phyloP scores from a whole-genome alignment of 306 rosid genomes.

The Delonix regia region DNA sequence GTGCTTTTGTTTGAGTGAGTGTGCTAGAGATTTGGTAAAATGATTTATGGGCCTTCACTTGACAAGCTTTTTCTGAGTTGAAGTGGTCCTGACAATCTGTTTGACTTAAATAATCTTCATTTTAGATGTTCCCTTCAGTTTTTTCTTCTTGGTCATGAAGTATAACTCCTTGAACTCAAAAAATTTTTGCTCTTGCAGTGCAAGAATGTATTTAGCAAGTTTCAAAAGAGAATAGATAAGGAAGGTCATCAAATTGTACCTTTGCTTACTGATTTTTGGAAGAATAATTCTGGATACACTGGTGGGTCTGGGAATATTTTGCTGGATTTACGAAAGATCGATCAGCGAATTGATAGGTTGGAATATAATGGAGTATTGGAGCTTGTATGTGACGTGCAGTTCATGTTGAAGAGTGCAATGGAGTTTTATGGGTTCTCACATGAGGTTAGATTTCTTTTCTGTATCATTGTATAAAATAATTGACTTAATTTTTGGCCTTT shows the following conservation, averaged over 20 bases:
- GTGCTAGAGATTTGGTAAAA: neutral
- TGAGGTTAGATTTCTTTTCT: constrained; percentile 67
- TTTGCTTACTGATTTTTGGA: constrained; percentile 89
- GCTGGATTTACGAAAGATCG: constrained; percentile 83
- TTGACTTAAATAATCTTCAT: constrained; percentile 2
- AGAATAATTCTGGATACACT: constrained; percentile 64
- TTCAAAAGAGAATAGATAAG: constrained; percentile 85
- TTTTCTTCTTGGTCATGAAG: constrained; percentile 14
- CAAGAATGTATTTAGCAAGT: constrained; percentile 86
- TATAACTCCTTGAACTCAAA: constrained; percentile 33
- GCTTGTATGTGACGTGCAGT: constrained; percentile 86
- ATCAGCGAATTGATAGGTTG: constrained; percentile 80
- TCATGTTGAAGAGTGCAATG: constrained; percentile 87
- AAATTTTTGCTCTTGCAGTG: constrained; percentile 61
- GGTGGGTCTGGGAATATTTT: constrained; percentile 66
- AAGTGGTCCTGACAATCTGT: neutral
- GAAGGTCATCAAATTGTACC: constrained; percentile 94
- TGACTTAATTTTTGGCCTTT: constrained; percentile 4
- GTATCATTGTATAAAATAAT: neutral
- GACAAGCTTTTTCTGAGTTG: neutral
- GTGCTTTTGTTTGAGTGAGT: neutral
- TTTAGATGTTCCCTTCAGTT: constrained; percentile 22
- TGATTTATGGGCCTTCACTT: neutral
- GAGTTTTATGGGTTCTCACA: constrained; percentile 72
- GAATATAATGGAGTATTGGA: constrained; percentile 88